Percentiles rank a stretch among this genome's conserved stretches.
phyloP scores from a whole-genome alignment of 768 basidiomycete species.

The Pulveroboletus ravenelii region DNA sequence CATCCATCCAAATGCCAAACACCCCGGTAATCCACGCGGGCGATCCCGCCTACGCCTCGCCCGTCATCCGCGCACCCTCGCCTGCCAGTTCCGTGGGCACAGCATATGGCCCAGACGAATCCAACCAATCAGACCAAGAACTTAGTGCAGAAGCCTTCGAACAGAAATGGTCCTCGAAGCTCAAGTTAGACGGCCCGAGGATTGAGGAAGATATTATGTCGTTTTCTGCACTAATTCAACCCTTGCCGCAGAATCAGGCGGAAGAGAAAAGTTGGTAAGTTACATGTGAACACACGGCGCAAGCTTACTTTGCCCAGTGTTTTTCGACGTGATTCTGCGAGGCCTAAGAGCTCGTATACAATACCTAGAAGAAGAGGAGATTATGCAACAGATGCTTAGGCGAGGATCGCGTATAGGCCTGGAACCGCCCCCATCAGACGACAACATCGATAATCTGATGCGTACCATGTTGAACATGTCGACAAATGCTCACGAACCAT shows the following conservation, averaged over 20 bases:
- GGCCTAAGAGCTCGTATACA: slow-evolving; percentile 35
- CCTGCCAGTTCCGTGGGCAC: slow-evolving; percentile 46
- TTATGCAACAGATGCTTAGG: slow-evolving; percentile 37
- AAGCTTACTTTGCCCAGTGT: slow-evolving; percentile 23
- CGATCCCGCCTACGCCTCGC: slow-evolving; percentile 40
- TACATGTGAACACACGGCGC: not conserved
- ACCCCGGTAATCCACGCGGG: slow-evolving; percentile 29
- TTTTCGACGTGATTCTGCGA: slow-evolving; percentile 36
- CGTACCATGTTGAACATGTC: slow-evolving; percentile 35
- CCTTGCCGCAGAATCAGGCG: slow-evolving; percentile 24
- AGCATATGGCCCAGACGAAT: slow-evolving; percentile 44
- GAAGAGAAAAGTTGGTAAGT: slow-evolving; percentile 39
- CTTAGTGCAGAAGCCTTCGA: slow-evolving; percentile 36
- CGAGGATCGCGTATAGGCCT: slow-evolving; percentile 33
- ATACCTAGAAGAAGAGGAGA: slow-evolving; percentile 42
- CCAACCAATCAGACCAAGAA: slow-evolving; percentile 37
- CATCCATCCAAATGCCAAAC: slow-evolving; percentile 21
- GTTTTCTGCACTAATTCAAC: slow-evolving; percentile 31
- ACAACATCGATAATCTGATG: slow-evolving; percentile 39
- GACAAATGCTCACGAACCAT: slow-evolving; percentile 10
- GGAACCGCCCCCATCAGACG: slow-evolving; percentile 33
- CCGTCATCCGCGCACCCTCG: slow-evolving; percentile 42
- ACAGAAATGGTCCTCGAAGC: slow-evolving; percentile 31
- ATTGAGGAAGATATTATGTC: slow-evolving; percentile 36
- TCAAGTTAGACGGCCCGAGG: slow-evolving; percentile 34